Base-by-base conservation (phyloP, 441 rosid species). In the Bruguiera hainesii region DNA sequence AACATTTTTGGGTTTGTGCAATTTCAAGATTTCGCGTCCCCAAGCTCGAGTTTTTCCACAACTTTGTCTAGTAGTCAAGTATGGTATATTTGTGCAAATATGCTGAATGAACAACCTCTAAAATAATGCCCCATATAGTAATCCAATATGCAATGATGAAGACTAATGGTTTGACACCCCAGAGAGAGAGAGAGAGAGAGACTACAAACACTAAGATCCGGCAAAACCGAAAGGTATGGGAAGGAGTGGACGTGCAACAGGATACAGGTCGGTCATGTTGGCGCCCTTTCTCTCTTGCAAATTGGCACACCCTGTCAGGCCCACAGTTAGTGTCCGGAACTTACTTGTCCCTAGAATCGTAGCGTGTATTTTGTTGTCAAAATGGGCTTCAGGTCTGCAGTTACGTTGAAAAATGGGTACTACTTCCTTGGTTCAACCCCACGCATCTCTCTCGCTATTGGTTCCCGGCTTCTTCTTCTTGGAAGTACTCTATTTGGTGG, bases 141-240 rank as follows among this genome's bases (percentile, higher is more conserved):
- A 50, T 16, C 53, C 13, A 57, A 31, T 18, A 51, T 64, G 64
- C 50, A 35, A 33, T 33, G 71, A 75, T 49, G 20, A 65, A 61
- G 56, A 53, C 51, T 37, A 52, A 2, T 29, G 42, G 58, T 23
- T 15, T 46, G 52, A 4, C 5, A 42, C 18, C 18, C 1, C 11
- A 10, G 33, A 30, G 33, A 30, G 33, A 30, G 33, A 33, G 37
- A 13, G 42, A 26, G 9, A 28, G 56, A 18, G 23, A 62, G 21
- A 8, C 29, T 58, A 70, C 83, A 79, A 82, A 57, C 73, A 65
- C 83, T 67, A 77, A 56, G 48, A 42, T 61, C 77, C 66, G 42
- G 2, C 18, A 25, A 26, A 52, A 48, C 21, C 53, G 58, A 53
- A 16, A 39, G 26, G 69, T 20, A 28, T 25, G 33, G 61, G 67